These are phyloP conservation scores for Microdochium nivale DNA, from an alignment of 2,329 filamentous ascomycete species.

Conservation along the genomic window DNA sequence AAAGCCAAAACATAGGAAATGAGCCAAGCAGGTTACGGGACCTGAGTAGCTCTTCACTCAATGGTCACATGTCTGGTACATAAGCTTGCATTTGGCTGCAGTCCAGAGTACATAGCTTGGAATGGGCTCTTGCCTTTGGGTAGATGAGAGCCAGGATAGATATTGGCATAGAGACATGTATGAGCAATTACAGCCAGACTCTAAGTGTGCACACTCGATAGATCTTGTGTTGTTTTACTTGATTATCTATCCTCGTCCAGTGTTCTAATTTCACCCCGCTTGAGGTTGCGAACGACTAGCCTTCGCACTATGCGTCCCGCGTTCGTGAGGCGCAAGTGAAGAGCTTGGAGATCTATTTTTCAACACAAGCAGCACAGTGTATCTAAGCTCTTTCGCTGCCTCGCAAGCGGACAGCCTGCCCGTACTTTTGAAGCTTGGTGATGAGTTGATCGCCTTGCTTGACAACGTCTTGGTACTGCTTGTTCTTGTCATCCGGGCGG, in stretches of 20 bases:
- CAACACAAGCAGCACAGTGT: not conserved
- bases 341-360: not conserved
- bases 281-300: too few relatives aligned
- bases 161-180: not conserved
- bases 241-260: not conserved
- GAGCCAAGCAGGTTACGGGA: too few relatives aligned
- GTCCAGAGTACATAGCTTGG: not conserved
- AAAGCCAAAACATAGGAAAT: conserved; percentile 5
- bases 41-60: too few relatives aligned
- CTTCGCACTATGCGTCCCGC: too few relatives aligned
- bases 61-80: too few relatives aligned
- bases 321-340: too few relatives aligned
- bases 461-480: conserved; percentile 97
- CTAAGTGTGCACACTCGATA: too few relatives aligned
- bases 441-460: conserved; percentile 97
- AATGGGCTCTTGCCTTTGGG: conserved; percentile 8
- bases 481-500: conserved; percentile 97
- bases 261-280: not conserved
- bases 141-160: not conserved
- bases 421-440: conserved; percentile 98
- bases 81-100: too few relatives aligned
- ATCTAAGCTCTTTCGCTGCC: conserved; percentile 82
- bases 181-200: not conserved
- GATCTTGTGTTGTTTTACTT: not conserved
- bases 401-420: conserved; percentile 86